Percentiles rank a stretch among this genome's conserved stretches.
Evolutionary conservation across 768 basidiomycete species (phyloP).

Genomic region (Boletus speciosus): DNA sequence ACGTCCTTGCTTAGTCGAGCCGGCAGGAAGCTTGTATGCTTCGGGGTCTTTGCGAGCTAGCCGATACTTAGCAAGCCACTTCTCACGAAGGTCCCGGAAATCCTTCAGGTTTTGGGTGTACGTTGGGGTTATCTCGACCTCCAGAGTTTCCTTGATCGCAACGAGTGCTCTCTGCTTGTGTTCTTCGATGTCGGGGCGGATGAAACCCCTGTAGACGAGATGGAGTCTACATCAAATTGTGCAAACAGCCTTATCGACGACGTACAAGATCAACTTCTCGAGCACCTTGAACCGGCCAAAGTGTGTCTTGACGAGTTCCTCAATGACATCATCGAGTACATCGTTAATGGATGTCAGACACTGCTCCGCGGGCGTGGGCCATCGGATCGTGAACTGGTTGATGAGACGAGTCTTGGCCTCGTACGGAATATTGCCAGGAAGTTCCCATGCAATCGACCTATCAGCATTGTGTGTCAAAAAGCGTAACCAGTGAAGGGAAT

Average conservation of each 20-base stretch:
- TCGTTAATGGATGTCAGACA: conserved; percentile 35
- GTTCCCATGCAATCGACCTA: conserved; percentile 42
- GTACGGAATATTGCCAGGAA: conserved; percentile 40
- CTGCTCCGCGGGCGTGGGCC: conserved; percentile 33
- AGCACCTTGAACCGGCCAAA: conserved; percentile 43
- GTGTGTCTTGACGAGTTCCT: conserved; percentile 27
- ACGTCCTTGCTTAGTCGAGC: too few relatives aligned
- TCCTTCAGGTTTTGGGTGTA: conserved; percentile 38
- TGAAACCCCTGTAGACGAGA: conserved; percentile 22
- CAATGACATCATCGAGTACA: conserved; percentile 30
- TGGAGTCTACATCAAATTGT: not conserved
- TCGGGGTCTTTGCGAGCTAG: conserved; percentile 1
- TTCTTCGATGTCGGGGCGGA: conserved; percentile 28
- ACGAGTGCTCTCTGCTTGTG: conserved; percentile 21
- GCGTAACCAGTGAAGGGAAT: not conserved
- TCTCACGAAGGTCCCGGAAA: conserved; percentile 13
- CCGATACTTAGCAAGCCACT: conserved; percentile 29
- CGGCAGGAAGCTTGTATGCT: not conserved
- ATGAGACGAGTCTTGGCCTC: conserved; percentile 40
- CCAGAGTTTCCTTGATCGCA: conserved; percentile 33
- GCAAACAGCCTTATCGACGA: not conserved
- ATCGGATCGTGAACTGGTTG: conserved; percentile 30
- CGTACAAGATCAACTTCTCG: conserved; percentile 35
- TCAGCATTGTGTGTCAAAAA: not conserved
- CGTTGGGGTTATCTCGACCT: conserved; percentile 37